Base-by-base conservation (phyloP, 2,329 filamentous ascomycete genomes). In the Colletotrichum sp. region DNA sequence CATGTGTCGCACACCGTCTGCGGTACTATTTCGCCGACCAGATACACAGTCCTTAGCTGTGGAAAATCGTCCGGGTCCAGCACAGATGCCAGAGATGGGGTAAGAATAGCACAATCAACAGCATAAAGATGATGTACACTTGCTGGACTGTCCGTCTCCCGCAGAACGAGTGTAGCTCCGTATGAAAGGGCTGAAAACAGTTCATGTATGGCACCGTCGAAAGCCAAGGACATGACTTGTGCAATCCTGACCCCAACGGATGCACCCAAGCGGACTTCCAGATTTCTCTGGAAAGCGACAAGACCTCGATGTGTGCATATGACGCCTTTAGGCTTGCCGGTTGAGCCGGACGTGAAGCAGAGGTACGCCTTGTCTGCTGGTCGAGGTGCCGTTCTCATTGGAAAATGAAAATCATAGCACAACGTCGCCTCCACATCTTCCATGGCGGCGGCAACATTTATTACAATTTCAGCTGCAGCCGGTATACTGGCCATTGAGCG, bases 341-440 rank as follows among this genome's bases (percentile, higher is more conserved):
- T 87, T 7, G 83, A 84, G 0, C 87, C 87, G 2, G 86, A 88
- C 0, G 87, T 89, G 73, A 87, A 88, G 63, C 83, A 85, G 0
- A 88, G 32, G 71, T 86, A 89, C 0, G 85, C 85, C 21, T 67
- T 71, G 14, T 68, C 28, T 16, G 55, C 48, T 13, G 65, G 65
- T 26, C 65, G 65, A n/a, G 65, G 39, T 0, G 14, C 9, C 7
- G 16, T 13, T 34, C 39, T 67, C 2, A n/a, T n/a, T 21, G 39
- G 7, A 28, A 34, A 28, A 16, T 10, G n/a, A 4, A 26, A 1
- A 43, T n/a, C 18, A n/a, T n/a, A n/a, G n/a, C n/a, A n/a, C n/a
- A 13, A 13, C 43, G 43, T 21, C n/a, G 43, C 43, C 43, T 52
- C 43, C 43, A 52, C 10, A 21, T 52, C 43, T 52, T 52, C 43